These are phyloP conservation scores for Aphanoascus verrucosus DNA, from an alignment of 2,329 filamentous ascomycete genomes.

Conservation along the genomic window DNA sequence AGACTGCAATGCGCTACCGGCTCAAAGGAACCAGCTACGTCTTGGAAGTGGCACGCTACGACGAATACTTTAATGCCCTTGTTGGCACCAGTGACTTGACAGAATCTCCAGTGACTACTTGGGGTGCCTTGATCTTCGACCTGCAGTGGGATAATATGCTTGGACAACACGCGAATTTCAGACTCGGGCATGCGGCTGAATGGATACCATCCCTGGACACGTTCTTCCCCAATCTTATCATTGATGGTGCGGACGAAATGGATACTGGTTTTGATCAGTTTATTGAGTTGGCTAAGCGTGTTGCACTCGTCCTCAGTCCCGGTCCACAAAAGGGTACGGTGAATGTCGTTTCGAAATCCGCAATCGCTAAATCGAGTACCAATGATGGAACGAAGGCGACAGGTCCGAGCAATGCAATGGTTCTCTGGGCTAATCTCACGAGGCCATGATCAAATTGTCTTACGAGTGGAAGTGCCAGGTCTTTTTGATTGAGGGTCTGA, in stretches of 20 bases:
- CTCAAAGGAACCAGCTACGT: slow-evolving; percentile 33
- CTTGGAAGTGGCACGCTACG: slow-evolving; percentile 36
- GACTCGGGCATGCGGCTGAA: slow-evolving; percentile 26
- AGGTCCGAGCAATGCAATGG: background rate
- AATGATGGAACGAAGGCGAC: background rate
- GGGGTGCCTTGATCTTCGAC: slow-evolving; percentile 31
- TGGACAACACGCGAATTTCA: slow-evolving; percentile 27
- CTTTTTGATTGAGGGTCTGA: too few species aligned
- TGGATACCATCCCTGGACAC: slow-evolving; percentile 26
- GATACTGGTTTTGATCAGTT: slow-evolving; percentile 29
- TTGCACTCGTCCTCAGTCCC: slow-evolving; percentile 26
- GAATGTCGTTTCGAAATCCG: background rate
- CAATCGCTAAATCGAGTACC: background rate
- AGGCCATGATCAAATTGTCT: too few species aligned
- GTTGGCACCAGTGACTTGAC: slow-evolving; percentile 16
- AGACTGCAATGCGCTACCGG: slow-evolving; percentile 30
- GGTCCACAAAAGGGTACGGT: slow-evolving; percentile 5
- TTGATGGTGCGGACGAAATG: slow-evolving; percentile 15
- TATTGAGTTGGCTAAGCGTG: slow-evolving; percentile 26
- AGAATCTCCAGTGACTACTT: slow-evolving; percentile 23
- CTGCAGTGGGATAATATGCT: slow-evolving; percentile 34
- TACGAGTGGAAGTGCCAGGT: too few species aligned
- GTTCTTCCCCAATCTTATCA: slow-evolving; percentile 27
- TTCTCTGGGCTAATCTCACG: background rate
- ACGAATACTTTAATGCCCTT: slow-evolving; percentile 23